Evolutionary conservation across 495 filamentous ascomycete species (phyloP), one percentile per base, ranked within the genome.

Genomic region (Penicillium turbatum): DNA sequence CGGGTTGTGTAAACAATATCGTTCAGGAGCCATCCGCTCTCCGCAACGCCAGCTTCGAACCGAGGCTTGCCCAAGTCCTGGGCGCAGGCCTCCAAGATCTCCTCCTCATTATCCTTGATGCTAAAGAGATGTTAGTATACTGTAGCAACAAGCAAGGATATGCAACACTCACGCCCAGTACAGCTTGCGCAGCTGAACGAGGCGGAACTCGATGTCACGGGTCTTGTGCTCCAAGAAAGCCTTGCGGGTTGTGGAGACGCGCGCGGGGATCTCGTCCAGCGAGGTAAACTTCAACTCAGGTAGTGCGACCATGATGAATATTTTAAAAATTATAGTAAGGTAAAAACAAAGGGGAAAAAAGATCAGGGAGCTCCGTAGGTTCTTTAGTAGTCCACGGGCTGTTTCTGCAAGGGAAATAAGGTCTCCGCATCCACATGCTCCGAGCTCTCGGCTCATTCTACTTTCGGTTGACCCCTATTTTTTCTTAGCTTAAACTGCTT

Each of bases 181-280:
- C 38, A 97, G 85, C 76, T 90, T 92, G 44, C 90, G 86, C 34
- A 97, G 84, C 77, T 97, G 92, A 15, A 81, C 72, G 45, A 90
- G 77, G 47, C 93, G 81, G 77, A 87, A 98, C 59, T 87, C 80
- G 50, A 96, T 64, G 48, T 86, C 78, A 62, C 87, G 87, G 3
- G 89, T 95, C 74, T 87, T 88, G 68, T 92, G 84, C 12, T 87
- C 76, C 56, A 77, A 74, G 74, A 90, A 97, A 17, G 85, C 77
- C 48, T 76, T 70, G 63, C 83, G 82, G 10, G 82, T 69, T 9
- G 69, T 75, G 53, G 78, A 76, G 63, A 79, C 76, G 37, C 83
- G 80, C 51, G 60, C 61, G 13, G 83, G 73, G 59, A 97, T 89
- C 48, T 69, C 69, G 27, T 88, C 87, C 43, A 87, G 56, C 8